Evolutionary conservation across 2,329 filamentous ascomycete genomes (phyloP), one percentile per base, ranked within the genome.

Genomic region (Aspergillus niger): DNA sequence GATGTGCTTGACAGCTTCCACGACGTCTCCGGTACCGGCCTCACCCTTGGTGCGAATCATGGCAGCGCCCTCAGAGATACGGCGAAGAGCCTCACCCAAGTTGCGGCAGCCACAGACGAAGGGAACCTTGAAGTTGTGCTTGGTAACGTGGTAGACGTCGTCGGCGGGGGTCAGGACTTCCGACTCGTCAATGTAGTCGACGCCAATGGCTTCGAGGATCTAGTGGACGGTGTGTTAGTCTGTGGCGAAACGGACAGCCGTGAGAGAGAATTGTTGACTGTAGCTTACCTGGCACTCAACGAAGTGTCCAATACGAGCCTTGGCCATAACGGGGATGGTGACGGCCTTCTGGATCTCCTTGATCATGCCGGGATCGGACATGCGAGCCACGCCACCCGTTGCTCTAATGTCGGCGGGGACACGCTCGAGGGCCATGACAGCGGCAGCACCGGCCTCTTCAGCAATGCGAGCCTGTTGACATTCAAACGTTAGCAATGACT

Each of bases 21-120:
- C 91, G 55, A 99, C 92, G 76, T 99, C 95, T 64, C 95, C 95
- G 0, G 95, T 98, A 64, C 95, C 95, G 39, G 95, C 95, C 81
- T 99, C 95, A 66, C 95, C 95, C 84, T 98, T 99, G 66, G 95
- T 99, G 71, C 95, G 89, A 80, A 99, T 97, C 94, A 99, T 98
- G 72, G 94, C 94, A 8, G 95, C 95, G 65, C 95, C 95, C 81
- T 98, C 95, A 64, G 87, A 86, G 73, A 99, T 92, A 64, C 95
- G 86, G 64, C 95, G 86, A 58, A 99, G 86, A 15, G 95, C 95
- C 82, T 99, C 95, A 63, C 92, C 92, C 11, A 98, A 83, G 82
- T 96, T 93, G 64, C 94, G 86, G 85, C 95, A 98, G 58, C 95
- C 95, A 79, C 95, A 98, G 60, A 99, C 95, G 74, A 98, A 99